A percentile compares a stretch with the other conserved stretches of the same genome.
These are phyloP conservation scores for Kodamaea alishanica DNA, from an alignment of 1,139 yeast genomes.

Conservation along the genomic window DNA sequence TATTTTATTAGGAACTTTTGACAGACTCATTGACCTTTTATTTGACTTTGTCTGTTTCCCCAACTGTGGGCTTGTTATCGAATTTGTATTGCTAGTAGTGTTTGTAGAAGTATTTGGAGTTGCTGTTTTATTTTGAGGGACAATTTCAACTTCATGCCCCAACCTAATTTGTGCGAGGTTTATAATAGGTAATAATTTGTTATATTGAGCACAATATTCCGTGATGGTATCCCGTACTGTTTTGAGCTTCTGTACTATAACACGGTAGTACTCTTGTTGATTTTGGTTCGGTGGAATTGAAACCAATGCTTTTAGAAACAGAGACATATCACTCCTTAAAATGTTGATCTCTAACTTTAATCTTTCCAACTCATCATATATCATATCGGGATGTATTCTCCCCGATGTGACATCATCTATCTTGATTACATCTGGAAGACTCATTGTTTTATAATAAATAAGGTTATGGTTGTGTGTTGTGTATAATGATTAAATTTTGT, in stretches of 20 bases:
- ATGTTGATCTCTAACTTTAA: slow-evolving; percentile 43
- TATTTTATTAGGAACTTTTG: slow-evolving; percentile 1
- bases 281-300: slow-evolving; percentile 32
- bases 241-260: slow-evolving; percentile 28
- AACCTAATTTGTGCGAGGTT: slow-evolving; percentile 48
- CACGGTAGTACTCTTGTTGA: slow-evolving; percentile 37
- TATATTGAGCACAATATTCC: slow-evolving; percentile 44
- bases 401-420: slow-evolving; percentile 49
- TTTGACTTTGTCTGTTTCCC: slow-evolving; percentile 3
- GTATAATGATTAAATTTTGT: neutral
- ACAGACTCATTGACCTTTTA: slow-evolving; percentile 3
- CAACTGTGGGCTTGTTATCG: slow-evolving; percentile 5
- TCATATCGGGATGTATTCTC: slow-evolving; percentile 34
- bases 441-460: slow-evolving; percentile 6
- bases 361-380: slow-evolving; percentile 40
- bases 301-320: slow-evolving; percentile 38
- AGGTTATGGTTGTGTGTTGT: neutral
- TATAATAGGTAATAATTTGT: slow-evolving; percentile 45
- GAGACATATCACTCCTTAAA: slow-evolving; percentile 43
- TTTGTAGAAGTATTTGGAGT: slow-evolving; percentile 12
- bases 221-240: slow-evolving; percentile 38
- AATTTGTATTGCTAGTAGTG: slow-evolving; percentile 1
- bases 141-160: slow-evolving; percentile 44
- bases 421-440: slow-evolving; percentile 36
- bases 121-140: slow-evolving; percentile 21